Evolutionary conservation across 306 rosid species (phyloP).

Genomic region (Citrullus amarus): DNA sequence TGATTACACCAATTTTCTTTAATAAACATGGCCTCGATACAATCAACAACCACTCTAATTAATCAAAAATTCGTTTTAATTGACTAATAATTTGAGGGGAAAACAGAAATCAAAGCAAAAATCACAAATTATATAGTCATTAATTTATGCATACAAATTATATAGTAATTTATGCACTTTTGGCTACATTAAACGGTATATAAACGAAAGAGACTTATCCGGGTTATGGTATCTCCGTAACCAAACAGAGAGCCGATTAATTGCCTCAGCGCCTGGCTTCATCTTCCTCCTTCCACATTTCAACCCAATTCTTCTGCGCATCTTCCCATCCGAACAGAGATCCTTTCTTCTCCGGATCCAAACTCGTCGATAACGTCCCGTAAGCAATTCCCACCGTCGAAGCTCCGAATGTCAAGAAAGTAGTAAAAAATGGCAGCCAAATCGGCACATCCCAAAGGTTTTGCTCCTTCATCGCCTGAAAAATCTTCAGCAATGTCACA

Average conservation of each 20-base stretch:
- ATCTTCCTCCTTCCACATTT: conserved; percentile 79
- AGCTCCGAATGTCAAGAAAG: conserved; percentile 46
- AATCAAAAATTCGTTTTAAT: too few relatives aligned
- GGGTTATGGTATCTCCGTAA: not conserved
- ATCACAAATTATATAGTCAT: too few relatives aligned
- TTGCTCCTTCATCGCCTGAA: conserved; percentile 36
- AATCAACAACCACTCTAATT: too few relatives aligned
- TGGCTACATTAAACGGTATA: too few relatives aligned
- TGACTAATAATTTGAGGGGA: too few relatives aligned
- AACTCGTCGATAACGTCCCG: conserved; percentile 64
- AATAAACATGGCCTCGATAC: too few relatives aligned
- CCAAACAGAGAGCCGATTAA: not conserved
- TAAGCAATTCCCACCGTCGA: conserved; percentile 63
- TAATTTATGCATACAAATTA: too few relatives aligned
- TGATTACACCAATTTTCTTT: too few relatives aligned
- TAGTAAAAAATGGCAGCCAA: conserved; percentile 64
- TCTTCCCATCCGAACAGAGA: conserved; percentile 61
- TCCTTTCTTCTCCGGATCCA: conserved; percentile 59
- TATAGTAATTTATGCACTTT: too few relatives aligned
- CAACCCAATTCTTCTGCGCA: conserved; percentile 55
- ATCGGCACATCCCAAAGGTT: conserved; percentile 41
- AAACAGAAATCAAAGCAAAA: too few relatives aligned
- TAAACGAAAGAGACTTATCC: not conserved
- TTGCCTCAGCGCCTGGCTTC: not conserved
- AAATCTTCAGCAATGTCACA: conserved; percentile 33